These are phyloP conservation scores for Endoconidiophora polonica DNA, from an alignment of 2,329 filamentous ascomycete species.

Conservation along the genomic window DNA sequence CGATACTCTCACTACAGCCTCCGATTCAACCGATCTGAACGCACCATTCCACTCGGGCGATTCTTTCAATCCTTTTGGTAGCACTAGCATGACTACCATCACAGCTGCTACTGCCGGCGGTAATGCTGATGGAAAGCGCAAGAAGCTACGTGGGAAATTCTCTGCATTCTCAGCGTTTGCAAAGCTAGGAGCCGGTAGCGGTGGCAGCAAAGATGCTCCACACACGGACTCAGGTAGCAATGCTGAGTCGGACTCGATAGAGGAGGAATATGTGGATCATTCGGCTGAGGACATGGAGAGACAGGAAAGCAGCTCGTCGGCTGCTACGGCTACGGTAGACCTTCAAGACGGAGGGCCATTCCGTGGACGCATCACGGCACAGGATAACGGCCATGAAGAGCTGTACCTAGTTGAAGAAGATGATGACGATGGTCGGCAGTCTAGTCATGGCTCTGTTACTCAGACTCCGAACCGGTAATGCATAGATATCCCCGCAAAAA, in stretches of 20 bases:
- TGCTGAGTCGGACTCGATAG: too few relatives aligned
- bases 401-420: constrained; percentile 11
- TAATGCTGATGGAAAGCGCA: not conserved
- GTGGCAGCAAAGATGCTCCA: not conserved
- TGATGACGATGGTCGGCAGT: not conserved
- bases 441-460: too few relatives aligned
- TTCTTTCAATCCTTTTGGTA: constrained; percentile 5
- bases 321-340: not conserved
- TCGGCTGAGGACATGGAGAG: not conserved
- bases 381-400: constrained; percentile 10
- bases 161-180: constrained; percentile 7
- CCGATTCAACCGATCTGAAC: not conserved
- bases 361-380: constrained; percentile 3
- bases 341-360: not conserved
- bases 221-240: not conserved
- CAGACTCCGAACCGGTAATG: too few relatives aligned
- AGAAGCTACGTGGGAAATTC: constrained; percentile 10
- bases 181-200: constrained; percentile 3
- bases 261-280: not conserved
- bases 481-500: too few relatives aligned
- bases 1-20: constrained; percentile 1
- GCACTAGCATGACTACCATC: constrained; percentile 15
- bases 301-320: constrained; percentile 1
- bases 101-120: constrained; percentile 17
- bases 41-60: not conserved